These are phyloP conservation scores for Rosa rugosa DNA, from an alignment of 306 rosid genomes.

Conservation along the genomic window DNA sequence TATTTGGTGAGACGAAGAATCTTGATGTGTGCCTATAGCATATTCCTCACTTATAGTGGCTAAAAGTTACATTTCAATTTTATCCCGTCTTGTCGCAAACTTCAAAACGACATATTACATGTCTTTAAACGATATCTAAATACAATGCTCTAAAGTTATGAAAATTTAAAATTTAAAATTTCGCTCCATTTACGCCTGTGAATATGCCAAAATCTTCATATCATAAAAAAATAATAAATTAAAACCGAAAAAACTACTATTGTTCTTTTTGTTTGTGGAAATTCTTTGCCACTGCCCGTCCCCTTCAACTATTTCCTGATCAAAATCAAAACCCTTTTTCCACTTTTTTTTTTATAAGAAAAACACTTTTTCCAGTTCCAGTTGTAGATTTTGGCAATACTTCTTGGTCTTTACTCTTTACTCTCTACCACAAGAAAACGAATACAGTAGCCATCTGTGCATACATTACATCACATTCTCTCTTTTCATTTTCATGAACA, in stretches of 20 bases:
- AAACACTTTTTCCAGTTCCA: neutral
- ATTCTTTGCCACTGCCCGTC: neutral
- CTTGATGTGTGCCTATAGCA: no score
- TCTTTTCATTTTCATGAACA: neutral
- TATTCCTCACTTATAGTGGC: no score
- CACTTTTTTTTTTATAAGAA: neutral
- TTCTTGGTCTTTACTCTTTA: neutral
- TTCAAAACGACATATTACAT: no score
- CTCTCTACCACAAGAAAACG: neutral
- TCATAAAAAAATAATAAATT: no score
- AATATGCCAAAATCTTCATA: no score
- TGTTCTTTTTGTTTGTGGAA: neutral
- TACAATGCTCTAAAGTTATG: no score
- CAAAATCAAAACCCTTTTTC: neutral
- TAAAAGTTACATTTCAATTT: no score
- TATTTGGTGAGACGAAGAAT: no score
- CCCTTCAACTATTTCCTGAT: neutral
- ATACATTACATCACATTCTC: neutral
- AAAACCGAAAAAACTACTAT: neutral
- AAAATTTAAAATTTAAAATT: no score
- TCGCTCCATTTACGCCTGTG: no score
- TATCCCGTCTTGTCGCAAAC: no score
- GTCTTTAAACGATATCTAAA: no score
- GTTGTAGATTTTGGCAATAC: neutral
- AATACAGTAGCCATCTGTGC: neutral